phyloP scores from a whole-genome alignment of 257 asterid genomes.

The Solanum sitiens region DNA sequence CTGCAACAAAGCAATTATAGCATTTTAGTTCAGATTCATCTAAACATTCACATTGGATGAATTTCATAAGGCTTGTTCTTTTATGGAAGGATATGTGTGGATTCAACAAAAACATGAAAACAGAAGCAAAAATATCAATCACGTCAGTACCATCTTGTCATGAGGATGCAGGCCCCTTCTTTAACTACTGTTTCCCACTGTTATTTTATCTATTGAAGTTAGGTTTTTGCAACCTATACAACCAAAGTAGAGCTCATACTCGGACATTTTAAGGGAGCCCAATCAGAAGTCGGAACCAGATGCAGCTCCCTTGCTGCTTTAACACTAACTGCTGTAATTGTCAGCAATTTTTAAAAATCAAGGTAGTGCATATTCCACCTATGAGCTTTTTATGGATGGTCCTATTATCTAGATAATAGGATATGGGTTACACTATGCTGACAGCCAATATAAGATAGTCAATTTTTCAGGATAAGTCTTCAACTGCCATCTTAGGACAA shows the following conservation, averaged over 20 bases:
- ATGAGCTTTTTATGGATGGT: background rate
- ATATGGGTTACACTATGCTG: background rate
- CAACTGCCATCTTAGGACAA: background rate
- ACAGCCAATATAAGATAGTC: background rate
- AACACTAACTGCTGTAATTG: background rate
- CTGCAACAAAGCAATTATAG: constrained; percentile 37
- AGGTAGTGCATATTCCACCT: background rate
- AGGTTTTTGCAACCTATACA: background rate
- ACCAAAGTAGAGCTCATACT: background rate
- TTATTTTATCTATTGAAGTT: background rate
- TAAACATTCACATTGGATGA: background rate
- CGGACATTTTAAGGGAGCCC: background rate
- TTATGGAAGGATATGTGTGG: background rate
- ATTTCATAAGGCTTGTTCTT: background rate
- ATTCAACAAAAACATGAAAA: background rate
- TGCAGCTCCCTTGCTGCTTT: background rate
- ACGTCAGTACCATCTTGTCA: background rate
- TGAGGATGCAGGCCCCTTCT: background rate
- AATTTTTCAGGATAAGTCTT: background rate
- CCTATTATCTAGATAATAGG: background rate
- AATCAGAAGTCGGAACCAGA: background rate
- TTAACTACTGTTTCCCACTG: background rate
- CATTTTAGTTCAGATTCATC: constrained; percentile 1
- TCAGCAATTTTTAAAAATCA: background rate
- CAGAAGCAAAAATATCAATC: background rate